Evolutionary conservation across 306 rosid genomes (phyloP).

Genomic region (Quercus agrifolia): DNA sequence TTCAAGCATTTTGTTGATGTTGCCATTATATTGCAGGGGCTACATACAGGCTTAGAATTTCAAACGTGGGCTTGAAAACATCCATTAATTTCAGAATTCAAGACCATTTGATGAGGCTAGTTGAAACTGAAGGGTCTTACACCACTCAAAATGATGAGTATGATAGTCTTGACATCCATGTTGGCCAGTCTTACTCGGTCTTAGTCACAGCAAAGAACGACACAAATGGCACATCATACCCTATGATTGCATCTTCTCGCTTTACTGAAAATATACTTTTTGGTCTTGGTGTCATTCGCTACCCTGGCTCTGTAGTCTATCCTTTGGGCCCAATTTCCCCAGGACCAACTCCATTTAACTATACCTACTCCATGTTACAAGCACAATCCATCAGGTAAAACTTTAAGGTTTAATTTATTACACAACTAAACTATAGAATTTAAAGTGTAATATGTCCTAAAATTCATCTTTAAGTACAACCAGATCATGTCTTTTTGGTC

Average conservation of each 20-base stretch:
- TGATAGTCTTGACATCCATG: constrained; percentile 5
- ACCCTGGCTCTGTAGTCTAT: neutral
- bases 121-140: constrained; percentile 11
- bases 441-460: too few species aligned
- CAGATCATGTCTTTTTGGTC: too few species aligned
- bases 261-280: neutral
- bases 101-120: neutral
- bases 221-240: neutral
- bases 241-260: constrained; percentile 1
- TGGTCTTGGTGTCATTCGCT: neutral
- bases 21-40: neutral
- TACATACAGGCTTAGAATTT: constrained; percentile 7
- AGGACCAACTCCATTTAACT: neutral
- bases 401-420: too few species aligned
- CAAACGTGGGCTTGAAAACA: constrained; percentile 4
- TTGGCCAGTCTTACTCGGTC: neutral
- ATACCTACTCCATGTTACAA: neutral
- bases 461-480: too few species aligned
- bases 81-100: constrained; percentile 4
- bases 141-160: neutral
- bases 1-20: neutral
- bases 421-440: too few species aligned
- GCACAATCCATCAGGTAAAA: neutral
- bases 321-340: neutral
- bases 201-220: neutral